A percentile compares a stretch with the other conserved stretches of the same genome.
Evolutionary conservation across 768 basidiomycete genomes (phyloP).

Genomic region (Agrocybe pediades): DNA sequence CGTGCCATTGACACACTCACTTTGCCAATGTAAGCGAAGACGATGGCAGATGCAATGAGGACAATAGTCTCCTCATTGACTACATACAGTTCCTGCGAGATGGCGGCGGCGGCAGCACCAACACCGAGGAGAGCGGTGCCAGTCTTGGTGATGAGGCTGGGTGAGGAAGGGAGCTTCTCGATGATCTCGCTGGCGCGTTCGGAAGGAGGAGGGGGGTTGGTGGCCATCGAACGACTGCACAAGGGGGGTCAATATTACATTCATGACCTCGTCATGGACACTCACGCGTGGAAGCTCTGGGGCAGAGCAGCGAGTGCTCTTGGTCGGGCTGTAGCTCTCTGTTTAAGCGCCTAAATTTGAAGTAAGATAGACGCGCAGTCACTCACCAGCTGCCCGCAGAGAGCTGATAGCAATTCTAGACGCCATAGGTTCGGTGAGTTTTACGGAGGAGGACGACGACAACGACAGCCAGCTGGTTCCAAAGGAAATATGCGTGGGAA

Average conservation of each 20-base stretch:
- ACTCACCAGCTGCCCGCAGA: slow-evolving; percentile 60
- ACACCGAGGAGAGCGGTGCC: slow-evolving; percentile 91
- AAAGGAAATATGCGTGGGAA: slow-evolving; percentile 39
- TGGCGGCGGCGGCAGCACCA: slow-evolving; percentile 85
- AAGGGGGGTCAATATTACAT: slow-evolving; percentile 24
- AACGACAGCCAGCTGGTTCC: slow-evolving; percentile 32
- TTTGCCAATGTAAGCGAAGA: slow-evolving; percentile 82
- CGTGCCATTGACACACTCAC: slow-evolving; percentile 40
- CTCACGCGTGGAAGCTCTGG: slow-evolving; percentile 50
- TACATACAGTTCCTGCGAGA: slow-evolving; percentile 97
- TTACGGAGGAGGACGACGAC: slow-evolving; percentile 24
- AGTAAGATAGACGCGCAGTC: not conserved
- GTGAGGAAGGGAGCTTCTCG: slow-evolving; percentile 83
- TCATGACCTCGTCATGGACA: slow-evolving; percentile 3
- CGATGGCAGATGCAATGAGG: slow-evolving; percentile 79
- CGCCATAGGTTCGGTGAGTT: slow-evolving; percentile 49
- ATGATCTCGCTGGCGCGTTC: slow-evolving; percentile 91
- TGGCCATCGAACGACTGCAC: slow-evolving; percentile 70
- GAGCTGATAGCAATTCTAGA: slow-evolving; percentile 72
- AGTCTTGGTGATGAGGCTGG: slow-evolving; percentile 91
- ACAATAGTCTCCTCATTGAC: slow-evolving; percentile 96
- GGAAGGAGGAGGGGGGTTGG: slow-evolving; percentile 69
- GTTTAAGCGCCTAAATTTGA: slow-evolving; percentile 3
- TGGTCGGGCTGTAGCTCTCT: slow-evolving; percentile 47
- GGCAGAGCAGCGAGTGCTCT: slow-evolving; percentile 50